Percentiles rank a stretch among this genome's conserved stretches.
phyloP scores from a whole-genome alignment of 192 early-diverging fungal species.

The Backusella australiensis region DNA sequence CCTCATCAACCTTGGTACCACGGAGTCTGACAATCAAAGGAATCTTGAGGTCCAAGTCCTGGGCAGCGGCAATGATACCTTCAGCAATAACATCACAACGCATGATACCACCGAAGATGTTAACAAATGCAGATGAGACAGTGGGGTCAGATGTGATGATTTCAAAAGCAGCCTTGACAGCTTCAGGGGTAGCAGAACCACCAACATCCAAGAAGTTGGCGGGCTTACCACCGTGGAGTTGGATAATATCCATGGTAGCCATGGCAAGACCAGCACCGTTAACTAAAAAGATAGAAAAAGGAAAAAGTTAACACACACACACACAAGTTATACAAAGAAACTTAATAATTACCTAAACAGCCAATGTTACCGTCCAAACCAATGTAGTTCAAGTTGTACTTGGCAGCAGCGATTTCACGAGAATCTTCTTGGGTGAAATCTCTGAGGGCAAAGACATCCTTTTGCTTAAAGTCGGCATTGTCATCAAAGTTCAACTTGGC shows the following conservation, averaged over 20 bases:
- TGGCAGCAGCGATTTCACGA: constrained; percentile 94
- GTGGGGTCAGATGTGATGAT: constrained; percentile 95
- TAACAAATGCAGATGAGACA: constrained; percentile 96
- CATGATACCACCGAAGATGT: constrained; percentile 99
- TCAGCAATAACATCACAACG: constrained; percentile 98
- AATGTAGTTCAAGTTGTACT: constrained; percentile 99
- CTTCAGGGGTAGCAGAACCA: constrained; percentile 93
- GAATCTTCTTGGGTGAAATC: constrained; percentile 96
- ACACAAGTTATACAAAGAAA: not conserved
- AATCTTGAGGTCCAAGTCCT: constrained; percentile 86
- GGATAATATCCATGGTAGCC: constrained; percentile 99
- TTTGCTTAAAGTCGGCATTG: constrained; percentile 97
- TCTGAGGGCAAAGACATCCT: constrained; percentile 84
- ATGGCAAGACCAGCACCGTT: constrained; percentile 99
- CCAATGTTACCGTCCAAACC: constrained; percentile 97
- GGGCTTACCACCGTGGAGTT: constrained; percentile 96
- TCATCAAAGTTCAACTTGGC: constrained; percentile 99
- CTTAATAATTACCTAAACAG: constrained; percentile 69
- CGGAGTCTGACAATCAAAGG: constrained; percentile 98
- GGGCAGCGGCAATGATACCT: constrained; percentile 95
- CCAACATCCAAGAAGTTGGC: constrained; percentile 99
- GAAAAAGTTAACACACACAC: not conserved
- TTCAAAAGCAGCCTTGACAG: constrained; percentile 99
- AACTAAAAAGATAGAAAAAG: constrained; percentile 40
- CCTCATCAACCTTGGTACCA: constrained; percentile 60